A percentile compares a stretch with the other conserved stretches of the same genome.
phyloP scores from a whole-genome alignment of 176 grass and related monocot species.

The Calamus simplicifolius region DNA sequence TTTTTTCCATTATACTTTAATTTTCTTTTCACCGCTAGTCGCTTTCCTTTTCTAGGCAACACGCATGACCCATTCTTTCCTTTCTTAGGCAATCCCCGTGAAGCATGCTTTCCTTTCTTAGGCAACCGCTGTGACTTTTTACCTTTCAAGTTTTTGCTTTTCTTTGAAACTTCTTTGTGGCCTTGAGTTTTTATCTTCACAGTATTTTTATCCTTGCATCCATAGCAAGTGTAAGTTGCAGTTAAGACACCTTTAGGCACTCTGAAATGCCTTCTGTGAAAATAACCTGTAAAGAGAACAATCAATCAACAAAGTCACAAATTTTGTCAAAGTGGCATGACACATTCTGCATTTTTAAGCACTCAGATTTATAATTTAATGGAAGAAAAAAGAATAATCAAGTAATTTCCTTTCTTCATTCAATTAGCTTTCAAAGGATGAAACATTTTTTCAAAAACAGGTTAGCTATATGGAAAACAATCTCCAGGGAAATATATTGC shows the following conservation, averaged over 20 bases:
- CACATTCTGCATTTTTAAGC: too few species aligned
- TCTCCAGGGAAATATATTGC: too few species aligned
- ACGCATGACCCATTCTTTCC: slow-evolving; percentile 19
- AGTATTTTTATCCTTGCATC: slow-evolving; percentile 58
- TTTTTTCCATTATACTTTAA: slow-evolving; percentile 35
- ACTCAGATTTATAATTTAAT: too few species aligned
- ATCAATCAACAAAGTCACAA: slow-evolving; percentile 7
- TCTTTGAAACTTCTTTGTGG: slow-evolving; percentile 21
- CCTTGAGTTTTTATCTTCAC: slow-evolving; percentile 33
- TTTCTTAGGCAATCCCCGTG: slow-evolving; percentile 20
- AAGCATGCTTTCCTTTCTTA: slow-evolving; percentile 34
- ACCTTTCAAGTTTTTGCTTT: slow-evolving; percentile 14
- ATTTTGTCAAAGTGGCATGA: too few species aligned
- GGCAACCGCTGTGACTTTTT: slow-evolving; percentile 19
- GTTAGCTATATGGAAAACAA: too few species aligned
- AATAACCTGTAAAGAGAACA: slow-evolving; percentile 59
- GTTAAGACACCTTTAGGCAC: slow-evolving; percentile 47
- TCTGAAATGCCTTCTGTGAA: slow-evolving; percentile 93
- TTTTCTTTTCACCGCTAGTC: slow-evolving; percentile 35
- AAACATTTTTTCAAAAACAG: too few species aligned
- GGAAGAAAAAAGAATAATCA: too few species aligned
- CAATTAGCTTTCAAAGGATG: too few species aligned
- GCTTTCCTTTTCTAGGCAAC: slow-evolving; percentile 40
- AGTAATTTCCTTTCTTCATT: too few species aligned
- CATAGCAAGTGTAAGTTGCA: slow-evolving; percentile 61